Evolutionary conservation across 2,329 filamentous ascomycete genomes (phyloP).

Genomic region (Nannizzia gypsea): DNA sequence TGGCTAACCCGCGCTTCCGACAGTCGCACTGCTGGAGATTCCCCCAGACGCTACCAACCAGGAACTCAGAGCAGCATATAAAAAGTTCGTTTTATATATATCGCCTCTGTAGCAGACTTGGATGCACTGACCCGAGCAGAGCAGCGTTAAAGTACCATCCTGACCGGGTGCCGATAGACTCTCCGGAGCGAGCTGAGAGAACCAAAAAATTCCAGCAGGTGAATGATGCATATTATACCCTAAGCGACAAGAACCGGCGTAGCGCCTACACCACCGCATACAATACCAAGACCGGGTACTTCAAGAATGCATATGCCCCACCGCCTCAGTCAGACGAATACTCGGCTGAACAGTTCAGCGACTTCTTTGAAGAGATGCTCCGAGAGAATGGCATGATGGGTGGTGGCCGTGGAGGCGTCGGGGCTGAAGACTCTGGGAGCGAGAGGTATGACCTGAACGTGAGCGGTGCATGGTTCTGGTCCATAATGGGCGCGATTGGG

Average conservation of each 20-base stretch:
- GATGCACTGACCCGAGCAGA: constrained; percentile 49
- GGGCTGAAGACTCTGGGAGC: constrained; percentile 40
- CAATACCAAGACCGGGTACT: background rate
- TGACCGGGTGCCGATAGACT: constrained; percentile 73
- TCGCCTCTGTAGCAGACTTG: background rate
- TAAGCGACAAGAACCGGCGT: constrained; percentile 66
- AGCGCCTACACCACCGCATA: constrained; percentile 56
- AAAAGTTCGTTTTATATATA: constrained; percentile 46
- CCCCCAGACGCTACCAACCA: constrained; percentile 61
- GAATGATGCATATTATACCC: constrained; percentile 85
- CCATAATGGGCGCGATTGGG: constrained; percentile 68
- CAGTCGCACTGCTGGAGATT: constrained; percentile 65
- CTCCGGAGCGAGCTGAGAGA: constrained; percentile 66
- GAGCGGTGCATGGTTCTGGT: constrained; percentile 53
- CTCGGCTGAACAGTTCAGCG: constrained; percentile 69
- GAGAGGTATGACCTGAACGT: background rate
- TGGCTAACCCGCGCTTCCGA: constrained; percentile 2
- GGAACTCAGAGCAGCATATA: constrained; percentile 90
- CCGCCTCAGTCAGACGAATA: constrained; percentile 29
- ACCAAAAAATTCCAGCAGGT: constrained; percentile 85
- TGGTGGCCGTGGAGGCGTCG: constrained; percentile 38
- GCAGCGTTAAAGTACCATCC: constrained; percentile 87
- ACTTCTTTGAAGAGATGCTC: constrained; percentile 83
- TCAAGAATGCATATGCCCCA: background rate
- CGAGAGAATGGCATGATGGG: constrained; percentile 73